These are phyloP conservation scores for Falciphora oryzae DNA, from an alignment of 2,329 filamentous ascomycete species.

Conservation along the genomic window DNA sequence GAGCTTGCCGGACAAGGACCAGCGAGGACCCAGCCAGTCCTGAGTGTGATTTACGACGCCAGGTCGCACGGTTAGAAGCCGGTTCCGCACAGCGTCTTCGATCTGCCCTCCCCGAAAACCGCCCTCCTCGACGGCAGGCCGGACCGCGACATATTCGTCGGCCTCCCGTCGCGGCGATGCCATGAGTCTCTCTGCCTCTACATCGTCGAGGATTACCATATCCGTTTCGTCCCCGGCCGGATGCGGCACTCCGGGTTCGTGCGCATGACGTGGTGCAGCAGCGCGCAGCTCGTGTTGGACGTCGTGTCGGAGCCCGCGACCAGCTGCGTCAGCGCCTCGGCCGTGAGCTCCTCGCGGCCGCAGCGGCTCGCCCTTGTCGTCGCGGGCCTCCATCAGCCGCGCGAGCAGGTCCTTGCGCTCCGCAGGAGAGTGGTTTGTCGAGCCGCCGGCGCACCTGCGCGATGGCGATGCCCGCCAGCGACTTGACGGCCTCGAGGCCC, in stretches of 20 bases:
- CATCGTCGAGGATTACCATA: no score
- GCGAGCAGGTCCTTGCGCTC: constrained; percentile 75
- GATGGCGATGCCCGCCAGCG: constrained; percentile 82
- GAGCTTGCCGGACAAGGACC: no score
- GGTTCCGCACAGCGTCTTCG: no score
- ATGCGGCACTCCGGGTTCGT: no score
- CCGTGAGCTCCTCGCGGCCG: constrained; percentile 75
- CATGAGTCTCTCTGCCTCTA: no score
- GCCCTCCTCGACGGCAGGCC: not conserved
- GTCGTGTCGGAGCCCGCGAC: constrained; percentile 77
- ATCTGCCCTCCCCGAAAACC: no score
- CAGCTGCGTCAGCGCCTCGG: constrained; percentile 83
- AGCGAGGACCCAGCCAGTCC: no score
- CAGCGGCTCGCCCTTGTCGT: constrained; percentile 70
- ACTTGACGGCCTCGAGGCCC: constrained; percentile 68
- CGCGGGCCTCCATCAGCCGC: constrained; percentile 77
- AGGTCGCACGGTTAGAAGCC: no score
- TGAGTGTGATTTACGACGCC: no score
- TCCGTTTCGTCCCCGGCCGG: no score
- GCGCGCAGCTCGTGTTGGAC: constrained; percentile 73
- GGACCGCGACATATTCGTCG: no score
- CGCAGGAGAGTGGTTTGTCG: constrained; percentile 57
- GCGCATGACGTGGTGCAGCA: constrained; percentile 68
- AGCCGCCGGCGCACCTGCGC: constrained; percentile 72
- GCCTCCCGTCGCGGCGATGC: no score